Base-by-base conservation (phyloP, 352 stramenopile genomes). In the Phytophthora meadii region DNA sequence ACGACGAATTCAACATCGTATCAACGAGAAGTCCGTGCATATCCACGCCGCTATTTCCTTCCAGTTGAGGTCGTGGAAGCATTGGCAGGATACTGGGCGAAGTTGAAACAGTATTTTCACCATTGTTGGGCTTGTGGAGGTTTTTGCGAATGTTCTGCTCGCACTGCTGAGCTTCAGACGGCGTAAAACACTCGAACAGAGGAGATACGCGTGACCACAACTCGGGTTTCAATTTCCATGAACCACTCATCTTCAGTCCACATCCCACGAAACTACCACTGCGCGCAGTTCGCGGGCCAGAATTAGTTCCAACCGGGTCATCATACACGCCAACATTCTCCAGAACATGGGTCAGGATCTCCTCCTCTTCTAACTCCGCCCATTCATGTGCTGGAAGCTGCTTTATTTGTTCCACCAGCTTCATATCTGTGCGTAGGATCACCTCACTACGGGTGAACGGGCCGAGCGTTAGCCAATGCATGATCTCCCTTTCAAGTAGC, bases 111-210 rank as follows among this genome's bases (percentile, higher is more conserved):
- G 45, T 25, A 15, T 46, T 45, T 48, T 61, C 34, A 19, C 65
- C 22, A 22, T 22, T 50, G 62, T 36, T 42, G 17, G 44, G 30
- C 24, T 67, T 74, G 45, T 25, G 19, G 40, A 75, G 19, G 27
- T 77, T 66, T 42, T 87, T 88, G 36, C 73, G 79, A 6, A 90
- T 63, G 42, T 94, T 93, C 53, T 93, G 84, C 37, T 94, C 87
- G 28, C 79, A 89, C 30, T 87, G 69, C 45, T 94, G 84, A 2
- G 81, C 68, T 49, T 94, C 87, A 1, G 81, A 86, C 1, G 82
- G 82, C 19, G 81, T 91, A 54, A 92, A 94, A 42, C 77, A 88
- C 62, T 94, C 87, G 58, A 92, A 94, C 9, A 87, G 58, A 9
- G 81, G 79, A 2, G 83, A 90, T 4, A 94, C 67, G 27, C 70